Conservation (phyloP, 148 eudicot species). For the Cornus suecica region DNA sequence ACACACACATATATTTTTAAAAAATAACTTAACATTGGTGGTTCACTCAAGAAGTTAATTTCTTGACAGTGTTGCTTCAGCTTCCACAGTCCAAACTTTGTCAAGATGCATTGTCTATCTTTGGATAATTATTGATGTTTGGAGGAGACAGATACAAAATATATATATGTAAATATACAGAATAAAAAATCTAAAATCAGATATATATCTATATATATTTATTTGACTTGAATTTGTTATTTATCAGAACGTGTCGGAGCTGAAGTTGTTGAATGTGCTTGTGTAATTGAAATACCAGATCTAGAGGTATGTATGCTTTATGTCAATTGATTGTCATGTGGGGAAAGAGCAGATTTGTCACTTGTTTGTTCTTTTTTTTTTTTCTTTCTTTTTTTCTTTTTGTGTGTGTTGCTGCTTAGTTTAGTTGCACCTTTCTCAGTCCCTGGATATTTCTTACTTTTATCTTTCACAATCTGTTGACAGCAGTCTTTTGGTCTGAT, state of each 20-base stretch:
- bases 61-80: not conserved
- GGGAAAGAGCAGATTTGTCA: too few species aligned
- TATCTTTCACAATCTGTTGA: not conserved
- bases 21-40: too few species aligned
- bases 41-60: not conserved
- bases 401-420: not conserved
- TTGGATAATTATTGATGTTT: not conserved
- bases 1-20: too few species aligned
- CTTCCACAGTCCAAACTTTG: too few species aligned
- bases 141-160: not conserved
- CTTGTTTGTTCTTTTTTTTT: not conserved
- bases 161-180: too few species aligned
- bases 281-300: slow-evolving; percentile 80
- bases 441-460: not conserved
- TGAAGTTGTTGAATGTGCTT: slow-evolving; percentile 85
- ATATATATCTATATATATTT: not conserved
- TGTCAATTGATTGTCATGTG: not conserved
- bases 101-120: not conserved
- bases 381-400: not conserved
- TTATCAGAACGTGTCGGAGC: slow-evolving; percentile 86
- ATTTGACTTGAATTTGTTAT: slow-evolving; percentile 7
- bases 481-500: not conserved
- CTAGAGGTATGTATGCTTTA: slow-evolving; percentile 44
- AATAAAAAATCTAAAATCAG: not conserved
- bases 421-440: not conserved